phyloP scores from a whole-genome alignment of 2,329 filamentous ascomycete species.

The Trichoderma atroviride region DNA sequence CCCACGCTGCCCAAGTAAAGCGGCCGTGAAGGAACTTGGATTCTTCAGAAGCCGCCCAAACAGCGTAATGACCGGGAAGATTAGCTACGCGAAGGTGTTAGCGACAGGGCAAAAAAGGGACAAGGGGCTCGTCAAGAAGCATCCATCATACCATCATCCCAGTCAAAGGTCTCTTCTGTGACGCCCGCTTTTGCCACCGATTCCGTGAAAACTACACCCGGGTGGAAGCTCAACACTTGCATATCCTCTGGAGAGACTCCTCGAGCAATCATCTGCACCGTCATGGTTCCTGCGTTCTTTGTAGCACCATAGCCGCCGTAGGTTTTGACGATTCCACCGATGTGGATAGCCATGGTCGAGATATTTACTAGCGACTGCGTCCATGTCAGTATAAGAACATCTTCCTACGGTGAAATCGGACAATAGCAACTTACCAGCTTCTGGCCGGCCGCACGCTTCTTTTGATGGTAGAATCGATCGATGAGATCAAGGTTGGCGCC shows the following conservation, averaged over 20 bases:
- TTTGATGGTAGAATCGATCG: slow-evolving; percentile 42
- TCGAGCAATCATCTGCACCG: slow-evolving; percentile 40
- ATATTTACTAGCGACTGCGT: slow-evolving; percentile 8
- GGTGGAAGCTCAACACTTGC: slow-evolving; percentile 45
- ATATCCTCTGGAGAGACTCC: slow-evolving; percentile 37
- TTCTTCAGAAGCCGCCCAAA: slow-evolving; percentile 45
- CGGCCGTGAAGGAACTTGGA: slow-evolving; percentile 46
- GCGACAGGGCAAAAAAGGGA: background rate
- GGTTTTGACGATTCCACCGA: slow-evolving; percentile 25
- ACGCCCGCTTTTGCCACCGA: slow-evolving; percentile 29
- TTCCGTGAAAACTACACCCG: slow-evolving; percentile 41
- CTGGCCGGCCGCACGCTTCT: slow-evolving; percentile 28
- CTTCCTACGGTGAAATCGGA: background rate
- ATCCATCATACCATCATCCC: slow-evolving; percentile 11
- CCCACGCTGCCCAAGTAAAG: slow-evolving; percentile 46
- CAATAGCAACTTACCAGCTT: slow-evolving; percentile 29
- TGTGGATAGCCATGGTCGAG: slow-evolving; percentile 31
- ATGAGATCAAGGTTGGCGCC: slow-evolving; percentile 26
- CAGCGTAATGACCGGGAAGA: slow-evolving; percentile 36
- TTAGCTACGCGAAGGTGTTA: background rate
- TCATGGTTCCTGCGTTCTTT: slow-evolving; percentile 40
- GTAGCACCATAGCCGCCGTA: slow-evolving; percentile 38
- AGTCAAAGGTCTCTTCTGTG: background rate
- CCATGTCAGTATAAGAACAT: background rate
- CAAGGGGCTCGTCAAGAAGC: background rate